Percentiles rank a stretch among this genome's conserved stretches.
phyloP scores from a whole-genome alignment of 75 land plant species.

The Cupressus sempervirens region DNA sequence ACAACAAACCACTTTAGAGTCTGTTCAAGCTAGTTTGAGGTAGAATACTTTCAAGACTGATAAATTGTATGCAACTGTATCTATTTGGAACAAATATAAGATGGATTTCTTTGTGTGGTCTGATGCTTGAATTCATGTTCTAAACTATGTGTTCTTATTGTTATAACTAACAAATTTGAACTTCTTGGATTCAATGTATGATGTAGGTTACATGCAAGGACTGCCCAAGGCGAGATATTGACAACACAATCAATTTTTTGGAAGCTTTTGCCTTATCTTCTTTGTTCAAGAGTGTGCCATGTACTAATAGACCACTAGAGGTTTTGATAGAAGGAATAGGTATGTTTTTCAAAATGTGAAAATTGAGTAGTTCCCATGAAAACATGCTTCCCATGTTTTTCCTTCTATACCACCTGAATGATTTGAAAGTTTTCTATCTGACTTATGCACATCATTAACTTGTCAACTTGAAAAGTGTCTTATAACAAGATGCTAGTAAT shows the following conservation, averaged over 20 bases:
- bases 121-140: not conserved
- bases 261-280: constrained; percentile 86
- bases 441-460: not conserved
- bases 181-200: not conserved
- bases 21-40: no score
- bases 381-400: not conserved
- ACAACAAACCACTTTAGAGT: no score
- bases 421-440: not conserved
- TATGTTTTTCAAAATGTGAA: constrained; percentile 19
- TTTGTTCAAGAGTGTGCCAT: constrained; percentile 43
- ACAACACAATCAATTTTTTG: constrained; percentile 63
- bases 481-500: not conserved
- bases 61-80: no score
- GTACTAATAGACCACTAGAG: constrained; percentile 68
- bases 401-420: not conserved
- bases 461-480: not conserved
- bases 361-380: constrained; percentile 5
- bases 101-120: not conserved
- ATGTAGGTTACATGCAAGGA: constrained; percentile 71
- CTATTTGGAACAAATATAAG: no score
- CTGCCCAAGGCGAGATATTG: constrained; percentile 85
- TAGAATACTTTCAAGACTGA: no score
- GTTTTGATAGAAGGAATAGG: constrained; percentile 98
- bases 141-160: not conserved
- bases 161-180: not conserved